phyloP scores from a whole-genome alignment of 495 filamentous ascomycete species.

The Bathelium albidoporum region DNA sequence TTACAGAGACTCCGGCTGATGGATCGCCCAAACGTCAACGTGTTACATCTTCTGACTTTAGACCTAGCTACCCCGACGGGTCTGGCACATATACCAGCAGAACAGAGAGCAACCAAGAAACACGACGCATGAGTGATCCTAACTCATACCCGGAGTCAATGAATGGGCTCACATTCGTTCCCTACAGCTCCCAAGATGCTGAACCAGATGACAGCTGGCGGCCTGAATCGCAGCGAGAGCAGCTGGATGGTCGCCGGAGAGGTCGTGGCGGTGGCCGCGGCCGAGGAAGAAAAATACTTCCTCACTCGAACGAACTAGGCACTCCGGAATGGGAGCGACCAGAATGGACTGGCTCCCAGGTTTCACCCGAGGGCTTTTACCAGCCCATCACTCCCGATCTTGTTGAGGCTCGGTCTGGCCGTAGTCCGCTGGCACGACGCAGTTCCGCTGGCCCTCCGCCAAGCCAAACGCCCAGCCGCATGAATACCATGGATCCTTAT shows the following conservation, averaged over 20 bases:
- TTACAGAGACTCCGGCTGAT: conserved; percentile 5
- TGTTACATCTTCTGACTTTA: conserved; percentile 9
- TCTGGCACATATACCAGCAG: background rate
- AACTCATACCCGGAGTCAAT: conserved; percentile 16
- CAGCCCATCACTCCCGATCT: conserved; percentile 8
- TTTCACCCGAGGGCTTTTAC: conserved; percentile 26
- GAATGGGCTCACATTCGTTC: conserved; percentile 14
- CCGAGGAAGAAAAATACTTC: conserved; percentile 2
- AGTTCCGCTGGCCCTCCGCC: background rate
- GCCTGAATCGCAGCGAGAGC: conserved; percentile 23
- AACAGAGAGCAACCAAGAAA: conserved; percentile 10
- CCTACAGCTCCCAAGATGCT: conserved; percentile 20
- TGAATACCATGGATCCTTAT: conserved; percentile 20
- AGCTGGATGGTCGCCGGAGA: conserved; percentile 6
- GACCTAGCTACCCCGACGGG: background rate
- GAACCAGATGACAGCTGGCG: conserved; percentile 29
- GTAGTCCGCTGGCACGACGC: background rate
- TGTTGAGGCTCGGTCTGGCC: background rate
- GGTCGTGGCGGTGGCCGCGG: conserved; percentile 10
- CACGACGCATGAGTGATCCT: conserved; percentile 13
- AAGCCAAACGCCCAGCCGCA: background rate
- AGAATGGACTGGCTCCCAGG: conserved; percentile 24
- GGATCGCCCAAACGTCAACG: conserved; percentile 31
- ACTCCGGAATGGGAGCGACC: conserved; percentile 29
- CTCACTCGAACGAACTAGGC: conserved; percentile 15